These are phyloP conservation scores for Mastigamoeba balamuthi DNA, from an alignment of 78 protist genomes.

Conservation along the genomic window DNA sequence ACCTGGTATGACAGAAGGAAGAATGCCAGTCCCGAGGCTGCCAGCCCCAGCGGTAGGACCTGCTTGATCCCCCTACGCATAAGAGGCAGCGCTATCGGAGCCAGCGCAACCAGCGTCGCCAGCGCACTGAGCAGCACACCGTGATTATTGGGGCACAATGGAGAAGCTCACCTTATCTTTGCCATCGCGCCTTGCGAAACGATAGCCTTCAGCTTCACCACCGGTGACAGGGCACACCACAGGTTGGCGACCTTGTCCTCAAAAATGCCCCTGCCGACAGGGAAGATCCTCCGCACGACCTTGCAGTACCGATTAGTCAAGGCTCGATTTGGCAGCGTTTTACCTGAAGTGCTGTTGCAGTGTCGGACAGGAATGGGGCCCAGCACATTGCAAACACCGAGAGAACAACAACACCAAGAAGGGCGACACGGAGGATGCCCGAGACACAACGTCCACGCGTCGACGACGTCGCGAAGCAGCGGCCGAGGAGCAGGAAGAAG, in stretches of 20 bases:
- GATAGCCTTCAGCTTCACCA: constrained; percentile 32
- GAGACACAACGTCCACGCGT: not conserved
- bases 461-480: not conserved
- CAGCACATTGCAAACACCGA: constrained; percentile 46
- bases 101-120: constrained; percentile 13
- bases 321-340: not conserved
- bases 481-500: constrained; percentile 9
- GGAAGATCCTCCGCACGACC: constrained; percentile 77
- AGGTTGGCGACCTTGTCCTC: constrained; percentile 94
- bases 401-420: constrained; percentile 20
- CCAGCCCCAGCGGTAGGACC: constrained; percentile 15
- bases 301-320: constrained; percentile 20
- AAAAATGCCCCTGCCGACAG: constrained; percentile 74
- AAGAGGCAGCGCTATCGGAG: not conserved
- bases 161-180: constrained; percentile 14
- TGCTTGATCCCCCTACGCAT: not conserved
- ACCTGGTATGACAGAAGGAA: constrained; percentile 86
- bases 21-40: constrained; percentile 53
- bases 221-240: constrained; percentile 72
- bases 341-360: not conserved
- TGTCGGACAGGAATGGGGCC: constrained; percentile 35
- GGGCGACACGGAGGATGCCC: not conserved
- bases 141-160: not conserved
- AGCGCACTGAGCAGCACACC: not conserved
- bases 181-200: constrained; percentile 5